Base-by-base conservation (phyloP, 148 eudicot genomes). In the Diospyros lotus region DNA sequence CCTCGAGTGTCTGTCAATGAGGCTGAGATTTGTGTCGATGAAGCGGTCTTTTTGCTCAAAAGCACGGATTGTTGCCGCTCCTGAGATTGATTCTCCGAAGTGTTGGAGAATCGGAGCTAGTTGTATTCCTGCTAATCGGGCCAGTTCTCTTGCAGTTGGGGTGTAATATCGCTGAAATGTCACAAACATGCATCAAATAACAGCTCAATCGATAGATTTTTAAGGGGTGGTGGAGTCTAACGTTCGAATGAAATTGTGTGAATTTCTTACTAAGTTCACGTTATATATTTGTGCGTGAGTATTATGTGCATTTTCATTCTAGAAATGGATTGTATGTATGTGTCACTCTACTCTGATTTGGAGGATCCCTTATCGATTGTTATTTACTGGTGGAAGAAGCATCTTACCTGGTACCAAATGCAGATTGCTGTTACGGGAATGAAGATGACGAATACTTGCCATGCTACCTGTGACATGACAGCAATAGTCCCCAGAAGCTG, bases 71-170 rank as follows among this genome's bases (percentile, higher is more conserved):
- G 95, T 90, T 75, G 98, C 97, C 66, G 98, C 98, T 58, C 97
- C 98, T 9, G 93, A 70, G 63, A 94, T 91, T 63, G 98, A 94
- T 82, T 92, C 98, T 46, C 92, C 92, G 77, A 94, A 94, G 83
- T 94, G 98, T 76, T 94, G 98, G 60, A 94, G 95, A 72, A 94
- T 90, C 6, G 98, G 97, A 71, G 97, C 86, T 74, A 84, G 86
- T 69, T 94, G 93, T 72, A 94, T 89, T 62, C 94, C 98, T 51
- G 97, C 83, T 72, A 94, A 64, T 40, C 98, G 88, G 3, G 93
- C 98, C 65, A 94, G 80, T 80, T 94, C 98, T 82, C 98, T 86
- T 75, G 98, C 97, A 43, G 97, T 89, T 73, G 98, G 98, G 83
- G 89, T 92, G 89, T 94, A 94, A 73, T 91, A 91, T 83, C 85